Percentiles rank a stretch among this genome's conserved stretches.
Conservation (phyloP, 257 asterid species). For the Nicotiana knightiana region DNA sequence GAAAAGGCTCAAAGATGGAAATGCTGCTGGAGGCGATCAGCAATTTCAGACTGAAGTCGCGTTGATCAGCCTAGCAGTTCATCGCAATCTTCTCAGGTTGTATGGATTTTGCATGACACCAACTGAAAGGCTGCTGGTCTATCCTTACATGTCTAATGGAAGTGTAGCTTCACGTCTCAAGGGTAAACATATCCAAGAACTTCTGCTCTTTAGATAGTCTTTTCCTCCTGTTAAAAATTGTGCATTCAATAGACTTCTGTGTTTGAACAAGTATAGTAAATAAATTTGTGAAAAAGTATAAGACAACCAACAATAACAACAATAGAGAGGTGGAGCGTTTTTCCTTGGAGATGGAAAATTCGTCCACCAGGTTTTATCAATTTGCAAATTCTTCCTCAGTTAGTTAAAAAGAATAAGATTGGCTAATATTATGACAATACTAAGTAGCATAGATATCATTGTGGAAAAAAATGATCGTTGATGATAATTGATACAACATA, state of each 20-base stretch:
- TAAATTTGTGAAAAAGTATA: neutral
- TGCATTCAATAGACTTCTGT: neutral
- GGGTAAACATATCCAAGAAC: conserved; percentile 31
- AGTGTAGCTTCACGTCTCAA: conserved; percentile 90
- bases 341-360: too few species aligned
- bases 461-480: too few species aligned
- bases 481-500: too few species aligned
- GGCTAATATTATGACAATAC: too few species aligned
- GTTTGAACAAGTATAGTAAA: neutral
- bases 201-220: neutral
- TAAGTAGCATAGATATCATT: too few species aligned
- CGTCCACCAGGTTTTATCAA: too few species aligned
- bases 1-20: conserved; percentile 79
- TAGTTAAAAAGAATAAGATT: too few species aligned
- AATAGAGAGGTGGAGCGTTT: too few species aligned
- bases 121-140: conserved; percentile 72
- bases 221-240: neutral
- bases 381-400: too few species aligned
- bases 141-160: conserved; percentile 95
- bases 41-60: conserved; percentile 92
- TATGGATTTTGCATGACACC: conserved; percentile 77
- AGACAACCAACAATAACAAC: too few species aligned
- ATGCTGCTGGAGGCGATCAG: conserved; percentile 64
- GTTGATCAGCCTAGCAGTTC: conserved; percentile 94
- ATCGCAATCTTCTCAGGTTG: conserved; percentile 76